phyloP scores from a whole-genome alignment of 2,329 filamentous ascomycete genomes.

The Fusarium solani-melongenae region DNA sequence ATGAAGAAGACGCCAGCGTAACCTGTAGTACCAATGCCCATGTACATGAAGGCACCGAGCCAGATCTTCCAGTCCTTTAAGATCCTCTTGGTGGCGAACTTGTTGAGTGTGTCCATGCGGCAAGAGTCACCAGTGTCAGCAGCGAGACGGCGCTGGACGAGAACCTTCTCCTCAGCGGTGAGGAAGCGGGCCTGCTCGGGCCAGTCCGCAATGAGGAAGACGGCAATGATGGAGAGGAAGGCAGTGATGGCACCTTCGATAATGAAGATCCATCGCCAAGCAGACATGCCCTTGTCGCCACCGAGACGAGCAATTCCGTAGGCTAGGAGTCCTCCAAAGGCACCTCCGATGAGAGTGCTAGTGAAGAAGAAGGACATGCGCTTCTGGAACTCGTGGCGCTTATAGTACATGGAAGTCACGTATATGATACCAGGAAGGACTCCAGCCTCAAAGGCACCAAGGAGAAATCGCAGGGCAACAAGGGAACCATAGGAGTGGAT shows the following conservation, averaged over 20 bases:
- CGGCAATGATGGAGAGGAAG: constrained; percentile 34
- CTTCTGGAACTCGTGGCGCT: constrained; percentile 59
- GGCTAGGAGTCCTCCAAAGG: constrained; percentile 59
- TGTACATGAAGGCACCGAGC: constrained; percentile 50
- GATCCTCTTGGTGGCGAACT: constrained; percentile 57
- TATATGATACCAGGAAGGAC: constrained; percentile 54
- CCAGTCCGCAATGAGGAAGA: constrained; percentile 42
- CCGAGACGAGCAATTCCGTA: constrained; percentile 59
- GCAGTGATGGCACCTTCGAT: constrained; percentile 45
- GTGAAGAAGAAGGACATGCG: constrained; percentile 58
- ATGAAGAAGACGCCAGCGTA: constrained; percentile 55
- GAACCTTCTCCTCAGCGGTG: constrained; percentile 54
- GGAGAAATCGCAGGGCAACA: constrained; percentile 51
- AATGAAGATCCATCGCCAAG: constrained; percentile 59
- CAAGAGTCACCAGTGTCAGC: constrained; percentile 55
- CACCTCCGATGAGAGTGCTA: constrained; percentile 54
- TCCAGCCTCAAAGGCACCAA: constrained; percentile 55
- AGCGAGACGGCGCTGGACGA: constrained; percentile 55
- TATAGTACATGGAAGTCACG: constrained; percentile 61
- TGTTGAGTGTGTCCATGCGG: constrained; percentile 65
- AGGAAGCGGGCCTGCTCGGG: constrained; percentile 54
- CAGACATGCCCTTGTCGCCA: constrained; percentile 53
- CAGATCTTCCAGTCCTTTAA: constrained; percentile 60
- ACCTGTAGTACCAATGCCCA: constrained; percentile 57
- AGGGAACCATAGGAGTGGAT: constrained; percentile 48